These are phyloP conservation scores for Euphorbia lathyris DNA, from an alignment of 345 rosid genomes.

Conservation along the genomic window DNA sequence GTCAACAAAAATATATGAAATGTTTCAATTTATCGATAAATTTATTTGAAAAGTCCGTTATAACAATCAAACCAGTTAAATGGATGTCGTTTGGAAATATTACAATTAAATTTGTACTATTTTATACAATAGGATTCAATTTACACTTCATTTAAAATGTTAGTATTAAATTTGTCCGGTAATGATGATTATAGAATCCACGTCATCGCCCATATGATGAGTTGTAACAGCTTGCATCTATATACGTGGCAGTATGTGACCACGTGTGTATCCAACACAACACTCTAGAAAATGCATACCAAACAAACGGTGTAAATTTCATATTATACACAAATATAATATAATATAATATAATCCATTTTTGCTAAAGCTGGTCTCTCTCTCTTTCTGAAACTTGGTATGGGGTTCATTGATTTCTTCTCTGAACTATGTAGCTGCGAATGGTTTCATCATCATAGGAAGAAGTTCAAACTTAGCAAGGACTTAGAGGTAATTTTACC, in stretches of 20 bases:
- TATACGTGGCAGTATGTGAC: background rate
- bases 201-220: background rate
- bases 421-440: conserved; percentile 19
- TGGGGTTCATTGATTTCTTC: conserved; percentile 13
- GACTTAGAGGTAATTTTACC: conserved; percentile 19
- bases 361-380: background rate
- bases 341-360: background rate
- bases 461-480: conserved; percentile 11
- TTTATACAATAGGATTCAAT: no score
- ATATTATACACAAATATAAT: no score
- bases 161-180: no score
- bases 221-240: background rate
- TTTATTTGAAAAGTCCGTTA: no score
- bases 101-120: no score
- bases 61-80: no score
- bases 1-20: no score
- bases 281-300: conserved; percentile 1
- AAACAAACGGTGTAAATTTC: background rate
- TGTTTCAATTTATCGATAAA: no score
- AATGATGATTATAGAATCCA: no score
- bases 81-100: no score
- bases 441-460: background rate
- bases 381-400: no score
- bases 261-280: background rate
- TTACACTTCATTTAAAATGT: no score